These are phyloP conservation scores for Ceratobasidium sp. DNA, from an alignment of 1,284 basidiomycete species.

Conservation along the genomic window DNA sequence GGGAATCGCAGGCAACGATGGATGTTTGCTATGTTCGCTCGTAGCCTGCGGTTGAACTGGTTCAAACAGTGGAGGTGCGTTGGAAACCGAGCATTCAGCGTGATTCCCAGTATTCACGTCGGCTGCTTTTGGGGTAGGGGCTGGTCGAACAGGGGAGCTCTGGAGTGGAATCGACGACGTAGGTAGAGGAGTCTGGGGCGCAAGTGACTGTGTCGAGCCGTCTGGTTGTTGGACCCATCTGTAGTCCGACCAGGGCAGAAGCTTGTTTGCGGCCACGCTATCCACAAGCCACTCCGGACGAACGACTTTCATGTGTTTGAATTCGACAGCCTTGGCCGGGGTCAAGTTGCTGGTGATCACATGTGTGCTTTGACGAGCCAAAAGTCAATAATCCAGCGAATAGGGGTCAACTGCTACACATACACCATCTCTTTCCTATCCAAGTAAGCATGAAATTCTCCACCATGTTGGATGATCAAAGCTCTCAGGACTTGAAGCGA, in stretches of 20 bases:
- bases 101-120: background rate
- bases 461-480: constrained; percentile 86
- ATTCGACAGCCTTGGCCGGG: constrained; percentile 88
- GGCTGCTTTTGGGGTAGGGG: background rate
- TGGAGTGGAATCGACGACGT: background rate
- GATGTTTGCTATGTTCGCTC: too few species aligned
- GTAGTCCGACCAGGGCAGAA: constrained; percentile 84
- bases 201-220: background rate
- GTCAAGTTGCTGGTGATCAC: constrained; percentile 93
- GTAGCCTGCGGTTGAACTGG: background rate
- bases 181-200: constrained; percentile 11
- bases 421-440: constrained; percentile 82
- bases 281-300: constrained; percentile 88
- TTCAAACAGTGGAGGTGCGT: background rate
- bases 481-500: constrained; percentile 87
- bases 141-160: background rate
- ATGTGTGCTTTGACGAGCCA: constrained; percentile 72
- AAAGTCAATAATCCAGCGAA: constrained; percentile 42
- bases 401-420: constrained; percentile 54
- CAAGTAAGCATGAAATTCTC: constrained; percentile 85
- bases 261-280: constrained; percentile 71
- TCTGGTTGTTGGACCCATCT: constrained; percentile 59
- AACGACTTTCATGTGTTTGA: constrained; percentile 89
- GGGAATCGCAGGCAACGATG: background rate
- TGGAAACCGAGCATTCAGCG: background rate